Base-by-base conservation (phyloP, 352 stramenopile genomes). In the Pythium aquatile region DNA sequence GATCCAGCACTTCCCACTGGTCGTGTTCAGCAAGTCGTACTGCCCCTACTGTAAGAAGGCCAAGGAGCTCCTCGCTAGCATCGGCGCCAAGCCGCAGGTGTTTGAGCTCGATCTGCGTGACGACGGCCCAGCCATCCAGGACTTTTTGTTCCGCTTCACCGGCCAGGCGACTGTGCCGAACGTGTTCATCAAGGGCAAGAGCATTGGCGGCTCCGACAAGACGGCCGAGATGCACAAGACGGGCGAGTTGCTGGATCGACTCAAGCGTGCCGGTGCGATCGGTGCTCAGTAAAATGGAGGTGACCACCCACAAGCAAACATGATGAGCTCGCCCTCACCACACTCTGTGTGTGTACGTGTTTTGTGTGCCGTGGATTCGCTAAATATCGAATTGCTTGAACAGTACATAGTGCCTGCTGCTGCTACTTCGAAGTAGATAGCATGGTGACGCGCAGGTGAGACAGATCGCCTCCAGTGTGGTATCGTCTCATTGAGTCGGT, bases 181-280 rank as follows among this genome's bases (percentile, higher is more conserved):
- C 72, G 94, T 99, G 37, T 99, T 99, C 75, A 94, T 99, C 55
- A 94, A 92, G 59, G 93, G 93, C 58, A 91, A 98, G 65, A 96
- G 93, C 76, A 84, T 99, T 55, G 97, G 97, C 61, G 97, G 97
- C 44, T 94, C 97, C 62, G 96, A 99, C 75, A 90, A 98, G 59
- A 97, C 93, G 5, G 85, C 97, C 60, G 77, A 75, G 35, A 78
- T 98, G 59, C 79, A 85, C 39, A 75, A 81, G 48, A 91, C 74
- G 39, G 97, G 97, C 60, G 88, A 98, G 59, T 75, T 99, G 35
- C 61, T 90, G 69, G 72, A 96, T 62, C 83, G 97, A 48, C 79
- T 99, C 52, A 83, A 88, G 63, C 67, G 72, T 33, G 85, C 83
- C 7, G 75, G 76, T 20, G 84, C 77, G 20, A 81, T 94, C 53